Conservation (phyloP, 257 asterid genomes). For the Leonotis leonurus region DNA sequence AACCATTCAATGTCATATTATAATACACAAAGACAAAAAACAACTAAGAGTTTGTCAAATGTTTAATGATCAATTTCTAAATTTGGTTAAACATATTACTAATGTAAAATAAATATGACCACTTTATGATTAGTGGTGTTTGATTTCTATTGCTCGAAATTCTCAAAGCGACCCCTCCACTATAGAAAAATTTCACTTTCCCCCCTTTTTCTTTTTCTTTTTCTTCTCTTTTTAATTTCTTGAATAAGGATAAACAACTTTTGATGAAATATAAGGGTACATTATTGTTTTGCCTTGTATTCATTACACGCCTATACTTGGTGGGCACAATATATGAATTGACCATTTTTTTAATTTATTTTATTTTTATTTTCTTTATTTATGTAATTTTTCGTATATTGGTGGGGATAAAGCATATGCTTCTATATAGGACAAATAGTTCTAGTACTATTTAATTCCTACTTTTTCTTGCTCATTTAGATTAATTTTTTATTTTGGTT, state of each 20-base stretch:
- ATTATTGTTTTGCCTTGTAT: constrained; percentile 17
- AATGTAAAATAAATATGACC: neutral
- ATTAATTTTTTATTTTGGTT: too few species aligned
- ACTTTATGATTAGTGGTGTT: constrained; percentile 12
- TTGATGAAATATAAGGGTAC: constrained; percentile 17
- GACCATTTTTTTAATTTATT: neutral
- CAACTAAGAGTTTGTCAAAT: neutral
- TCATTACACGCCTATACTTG: constrained; percentile 1
- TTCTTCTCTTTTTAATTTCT: constrained; percentile 9
- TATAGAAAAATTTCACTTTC: constrained; percentile 2
- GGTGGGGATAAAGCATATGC: neutral
- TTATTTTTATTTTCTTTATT: neutral
- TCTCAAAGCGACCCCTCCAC: constrained; percentile 24
- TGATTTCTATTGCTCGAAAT: constrained; percentile 15
- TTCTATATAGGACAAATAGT: neutral
- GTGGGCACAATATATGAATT: constrained; percentile 1
- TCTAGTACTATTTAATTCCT: too few species aligned
- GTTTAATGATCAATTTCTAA: constrained; percentile 9
- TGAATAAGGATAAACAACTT: constrained; percentile 24
- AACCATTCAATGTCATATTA: neutral
- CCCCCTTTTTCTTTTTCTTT: neutral
- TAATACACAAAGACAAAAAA: neutral
- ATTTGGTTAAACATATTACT: constrained; percentile 13
- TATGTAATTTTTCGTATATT: neutral
- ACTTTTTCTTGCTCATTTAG: neutral